Conservation (phyloP, 306 rosid genomes). For the Trichosanthes truncata region DNA sequence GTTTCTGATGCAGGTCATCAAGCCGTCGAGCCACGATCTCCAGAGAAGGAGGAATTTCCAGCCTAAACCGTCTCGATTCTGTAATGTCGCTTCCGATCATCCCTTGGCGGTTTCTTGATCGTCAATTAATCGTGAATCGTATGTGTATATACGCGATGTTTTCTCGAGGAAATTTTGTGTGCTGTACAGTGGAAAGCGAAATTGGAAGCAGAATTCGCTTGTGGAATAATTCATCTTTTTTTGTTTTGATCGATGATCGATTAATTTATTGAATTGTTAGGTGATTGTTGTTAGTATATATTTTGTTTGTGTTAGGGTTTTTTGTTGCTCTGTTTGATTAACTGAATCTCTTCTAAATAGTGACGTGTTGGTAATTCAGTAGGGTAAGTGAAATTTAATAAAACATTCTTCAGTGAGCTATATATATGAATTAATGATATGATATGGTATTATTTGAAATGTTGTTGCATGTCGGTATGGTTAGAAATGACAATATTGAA, state of each 20-base stretch:
- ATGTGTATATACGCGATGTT: background rate
- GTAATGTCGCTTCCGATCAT: background rate
- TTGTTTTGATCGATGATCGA: background rate
- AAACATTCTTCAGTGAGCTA: no score
- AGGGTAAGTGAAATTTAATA: no score
- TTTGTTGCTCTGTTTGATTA: background rate
- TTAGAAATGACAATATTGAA: no score
- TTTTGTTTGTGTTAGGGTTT: background rate
- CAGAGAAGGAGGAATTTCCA: conserved; percentile 41
- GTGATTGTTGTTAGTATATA: background rate
- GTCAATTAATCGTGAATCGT: background rate
- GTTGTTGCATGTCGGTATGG: no score
- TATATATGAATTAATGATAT: no score
- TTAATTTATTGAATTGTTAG: background rate
- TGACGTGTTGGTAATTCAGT: no score
- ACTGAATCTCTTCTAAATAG: background rate
- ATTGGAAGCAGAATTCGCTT: background rate
- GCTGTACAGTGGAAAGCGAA: background rate
- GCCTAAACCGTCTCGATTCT: conserved; percentile 44
- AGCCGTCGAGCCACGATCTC: conserved; percentile 32
- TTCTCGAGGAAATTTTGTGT: background rate
- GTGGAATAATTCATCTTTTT: background rate
- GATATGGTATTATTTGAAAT: no score
- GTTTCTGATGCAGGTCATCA: conserved; percentile 34
- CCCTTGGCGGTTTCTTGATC: background rate